Evolutionary conservation across 441 rosid species (phyloP).

Genomic region (Corymbia calophylla): DNA sequence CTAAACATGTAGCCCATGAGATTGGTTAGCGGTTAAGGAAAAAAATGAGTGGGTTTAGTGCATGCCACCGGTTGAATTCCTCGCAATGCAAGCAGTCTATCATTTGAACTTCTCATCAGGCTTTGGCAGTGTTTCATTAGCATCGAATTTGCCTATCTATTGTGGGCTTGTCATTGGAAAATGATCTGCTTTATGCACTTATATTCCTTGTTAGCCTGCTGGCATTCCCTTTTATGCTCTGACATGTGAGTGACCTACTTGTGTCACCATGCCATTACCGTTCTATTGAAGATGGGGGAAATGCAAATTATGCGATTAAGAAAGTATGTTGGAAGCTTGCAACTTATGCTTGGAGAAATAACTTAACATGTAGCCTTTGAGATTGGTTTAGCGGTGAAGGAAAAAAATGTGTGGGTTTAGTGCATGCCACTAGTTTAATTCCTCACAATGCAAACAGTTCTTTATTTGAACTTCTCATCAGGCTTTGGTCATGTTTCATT

Average conservation of each 20-base stretch:
- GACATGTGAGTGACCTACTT: background rate
- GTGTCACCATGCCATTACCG: background rate
- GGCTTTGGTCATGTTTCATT: background rate
- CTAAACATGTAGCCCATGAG: background rate
- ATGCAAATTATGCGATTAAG: background rate
- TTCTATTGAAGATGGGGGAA: background rate
- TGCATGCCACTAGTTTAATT: background rate
- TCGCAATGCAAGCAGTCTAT: background rate
- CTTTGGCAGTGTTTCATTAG: background rate
- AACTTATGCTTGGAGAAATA: background rate
- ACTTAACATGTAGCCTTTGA: background rate
- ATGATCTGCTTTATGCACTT: background rate
- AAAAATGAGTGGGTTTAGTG: background rate
- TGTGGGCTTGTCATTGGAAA: background rate
- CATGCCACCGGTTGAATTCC: background rate
- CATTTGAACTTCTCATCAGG: background rate
- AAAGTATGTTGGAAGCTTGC: background rate
- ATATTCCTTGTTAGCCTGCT: background rate
- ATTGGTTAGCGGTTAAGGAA: background rate
- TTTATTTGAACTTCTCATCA: background rate
- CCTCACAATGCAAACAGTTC: background rate
- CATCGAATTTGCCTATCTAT: background rate
- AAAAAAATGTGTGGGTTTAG: background rate
- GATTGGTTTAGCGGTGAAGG: background rate
- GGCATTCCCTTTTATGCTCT: background rate